Evolutionary conservation across 495 filamentous ascomycete species (phyloP), one percentile per base, ranked within the genome.

Genomic region (Rostrohypoxylon terebratum): DNA sequence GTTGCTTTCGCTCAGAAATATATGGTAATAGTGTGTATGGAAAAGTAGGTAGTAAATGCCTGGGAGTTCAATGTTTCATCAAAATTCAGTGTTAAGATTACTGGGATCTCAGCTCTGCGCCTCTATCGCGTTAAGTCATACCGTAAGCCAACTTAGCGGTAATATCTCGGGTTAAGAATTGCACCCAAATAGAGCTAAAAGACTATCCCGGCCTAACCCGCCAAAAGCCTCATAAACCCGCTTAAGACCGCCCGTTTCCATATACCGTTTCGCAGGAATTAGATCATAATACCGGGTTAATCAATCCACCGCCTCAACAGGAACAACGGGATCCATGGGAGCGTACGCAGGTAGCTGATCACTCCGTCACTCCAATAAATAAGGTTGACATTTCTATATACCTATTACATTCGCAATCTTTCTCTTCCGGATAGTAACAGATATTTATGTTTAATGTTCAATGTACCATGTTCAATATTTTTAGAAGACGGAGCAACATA

Each of bases 161-260:
- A 55, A 62, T 73, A 62, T 9, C 3, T 44, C 71, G 71, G 71
- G 71, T 64, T 72, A 7, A 42, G 10, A 21, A 14, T 36, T 31
- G 3, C 10, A 1, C 36, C 8, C 4, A 54, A 28, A 23, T 28
- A 7, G n/a, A 38, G 1, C 16, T 42, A 34, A 33, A 34, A 33
- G 3, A 11, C 36, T 74, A 74, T 70, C 71, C 71, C 71, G 71
- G 9, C 9, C 47, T 69, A 74, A 63, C 67, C 71, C 66, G 71
- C 0, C 0, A 4, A 45, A 36, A 48, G 1, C 33, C 31, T 14
- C 5, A 40, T 66, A 53, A 64, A 60, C 60, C 48, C 38, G 47
- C 23, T 53, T 59, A 67, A 62, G 38, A 47, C 55, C 45, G 51
- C n/a, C 23, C 47, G 45, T 13, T 40, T 63, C 31, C 14, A 58